These are phyloP conservation scores for Cinnamomum micranthum DNA, from an alignment of 164 flowering plant genomes.

Conservation along the genomic window DNA sequence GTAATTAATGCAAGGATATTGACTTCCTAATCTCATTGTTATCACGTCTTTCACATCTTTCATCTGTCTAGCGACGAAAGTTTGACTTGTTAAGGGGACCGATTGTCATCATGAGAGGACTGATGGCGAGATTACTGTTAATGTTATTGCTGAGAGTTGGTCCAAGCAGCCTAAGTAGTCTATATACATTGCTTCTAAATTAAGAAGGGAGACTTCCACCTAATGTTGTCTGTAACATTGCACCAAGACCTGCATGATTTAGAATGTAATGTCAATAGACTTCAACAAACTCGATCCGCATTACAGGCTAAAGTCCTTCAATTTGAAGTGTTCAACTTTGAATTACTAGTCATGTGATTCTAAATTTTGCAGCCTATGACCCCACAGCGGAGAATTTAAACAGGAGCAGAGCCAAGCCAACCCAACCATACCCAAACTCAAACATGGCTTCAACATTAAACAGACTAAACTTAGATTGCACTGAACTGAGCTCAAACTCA, in stretches of 20 bases:
- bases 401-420: no score
- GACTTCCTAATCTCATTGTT: no score
- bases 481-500: no score
- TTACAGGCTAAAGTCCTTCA: no score
- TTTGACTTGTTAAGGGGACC: background rate
- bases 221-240: background rate
- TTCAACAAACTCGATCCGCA: background rate
- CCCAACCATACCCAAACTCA: no score
- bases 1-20: no score
- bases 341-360: background rate
- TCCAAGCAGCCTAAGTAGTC: background rate
- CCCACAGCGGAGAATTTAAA: background rate
- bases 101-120: background rate
- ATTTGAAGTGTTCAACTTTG: background rate
- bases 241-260: background rate
- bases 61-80: no score
- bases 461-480: no score
- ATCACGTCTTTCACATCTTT: no score
- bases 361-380: background rate
- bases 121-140: background rate
- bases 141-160: background rate
- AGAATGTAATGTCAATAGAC: background rate
- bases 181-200: no score
- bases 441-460: no score
- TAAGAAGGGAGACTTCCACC: background rate